phyloP scores from a whole-genome alignment of 345 rosid genomes.

The Populus tremula region DNA sequence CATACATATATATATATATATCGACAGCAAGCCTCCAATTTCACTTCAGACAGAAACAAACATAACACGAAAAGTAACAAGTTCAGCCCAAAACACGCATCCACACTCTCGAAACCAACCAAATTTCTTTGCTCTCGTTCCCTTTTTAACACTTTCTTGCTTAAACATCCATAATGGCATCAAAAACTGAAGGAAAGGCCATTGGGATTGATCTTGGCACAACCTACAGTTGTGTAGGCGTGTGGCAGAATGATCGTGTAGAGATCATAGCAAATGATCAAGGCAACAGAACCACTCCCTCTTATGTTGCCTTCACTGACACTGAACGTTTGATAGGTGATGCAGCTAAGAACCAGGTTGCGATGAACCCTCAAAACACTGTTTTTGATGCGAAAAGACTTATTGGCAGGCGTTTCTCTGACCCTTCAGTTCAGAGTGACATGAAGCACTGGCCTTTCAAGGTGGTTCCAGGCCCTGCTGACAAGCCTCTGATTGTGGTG shows the following conservation, averaged over 20 bases:
- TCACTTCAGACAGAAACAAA: too few relatives aligned
- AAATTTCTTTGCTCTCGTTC: background rate
- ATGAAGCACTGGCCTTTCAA: constrained; percentile 30
- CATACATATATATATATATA: too few relatives aligned
- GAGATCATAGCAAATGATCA: constrained; percentile 25
- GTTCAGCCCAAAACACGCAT: too few relatives aligned
- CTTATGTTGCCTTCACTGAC: constrained; percentile 20
- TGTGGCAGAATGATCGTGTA: constrained; percentile 22
- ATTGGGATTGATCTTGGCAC: constrained; percentile 24
- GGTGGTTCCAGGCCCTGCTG: constrained; percentile 16
- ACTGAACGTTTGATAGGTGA: constrained; percentile 14
- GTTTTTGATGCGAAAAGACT: constrained; percentile 23
- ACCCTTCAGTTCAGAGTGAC: constrained; percentile 18
- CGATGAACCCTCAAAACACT: constrained; percentile 22
- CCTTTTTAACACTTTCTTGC: background rate
- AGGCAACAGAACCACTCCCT: constrained; percentile 24
- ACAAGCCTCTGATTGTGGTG: constrained; percentile 22
- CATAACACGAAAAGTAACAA: too few relatives aligned
- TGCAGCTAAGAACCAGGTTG: constrained; percentile 22
- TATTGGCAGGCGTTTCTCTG: constrained; percentile 21
- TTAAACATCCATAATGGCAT: background rate
- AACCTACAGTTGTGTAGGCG: constrained; percentile 20
- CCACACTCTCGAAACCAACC: background rate
- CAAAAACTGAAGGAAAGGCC: constrained; percentile 23
- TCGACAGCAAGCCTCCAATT: background rate